Conservation (phyloP, 2,329 filamentous ascomycete species). For the Trichoderma atrobrunneum region DNA sequence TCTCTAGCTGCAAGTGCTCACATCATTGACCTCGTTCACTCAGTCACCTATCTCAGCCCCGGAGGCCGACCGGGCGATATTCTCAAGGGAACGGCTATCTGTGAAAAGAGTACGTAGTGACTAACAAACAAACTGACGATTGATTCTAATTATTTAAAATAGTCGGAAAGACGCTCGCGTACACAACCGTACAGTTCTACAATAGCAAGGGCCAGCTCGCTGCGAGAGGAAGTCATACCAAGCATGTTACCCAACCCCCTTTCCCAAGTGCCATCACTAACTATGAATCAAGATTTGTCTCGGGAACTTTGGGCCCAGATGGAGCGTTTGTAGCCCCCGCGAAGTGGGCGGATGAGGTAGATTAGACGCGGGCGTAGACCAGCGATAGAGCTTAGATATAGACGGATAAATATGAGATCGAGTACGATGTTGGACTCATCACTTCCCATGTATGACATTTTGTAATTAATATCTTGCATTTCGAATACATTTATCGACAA, state of each 20-base stretch:
- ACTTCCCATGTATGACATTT: neutral
- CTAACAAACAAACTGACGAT: neutral
- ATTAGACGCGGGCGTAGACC: constrained; percentile 25
- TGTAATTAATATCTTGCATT: neutral
- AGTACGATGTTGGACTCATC: neutral
- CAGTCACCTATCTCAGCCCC: constrained; percentile 62
- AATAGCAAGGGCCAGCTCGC: constrained; percentile 59
- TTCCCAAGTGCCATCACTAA: neutral
- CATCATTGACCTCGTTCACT: constrained; percentile 1
- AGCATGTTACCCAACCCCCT: constrained; percentile 41
- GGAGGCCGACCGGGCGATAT: constrained; percentile 58
- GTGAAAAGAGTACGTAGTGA: constrained; percentile 56
- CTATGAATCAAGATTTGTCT: constrained; percentile 40
- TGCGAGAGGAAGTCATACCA: constrained; percentile 64
- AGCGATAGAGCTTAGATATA: neutral
- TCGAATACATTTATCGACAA: neutral
- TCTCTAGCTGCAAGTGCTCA: neutral
- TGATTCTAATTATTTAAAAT: constrained; percentile 17
- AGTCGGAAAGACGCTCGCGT: constrained; percentile 65
- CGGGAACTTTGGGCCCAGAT: constrained; percentile 36
- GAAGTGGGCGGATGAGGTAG: constrained; percentile 35
- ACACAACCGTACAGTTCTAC: constrained; percentile 57
- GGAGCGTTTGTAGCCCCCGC: constrained; percentile 39
- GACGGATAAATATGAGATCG: neutral
- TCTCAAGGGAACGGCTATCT: constrained; percentile 54